Base-by-base conservation (phyloP, 1,284 basidiomycete species). In the Cutaneotrichosporon sp. region DNA sequence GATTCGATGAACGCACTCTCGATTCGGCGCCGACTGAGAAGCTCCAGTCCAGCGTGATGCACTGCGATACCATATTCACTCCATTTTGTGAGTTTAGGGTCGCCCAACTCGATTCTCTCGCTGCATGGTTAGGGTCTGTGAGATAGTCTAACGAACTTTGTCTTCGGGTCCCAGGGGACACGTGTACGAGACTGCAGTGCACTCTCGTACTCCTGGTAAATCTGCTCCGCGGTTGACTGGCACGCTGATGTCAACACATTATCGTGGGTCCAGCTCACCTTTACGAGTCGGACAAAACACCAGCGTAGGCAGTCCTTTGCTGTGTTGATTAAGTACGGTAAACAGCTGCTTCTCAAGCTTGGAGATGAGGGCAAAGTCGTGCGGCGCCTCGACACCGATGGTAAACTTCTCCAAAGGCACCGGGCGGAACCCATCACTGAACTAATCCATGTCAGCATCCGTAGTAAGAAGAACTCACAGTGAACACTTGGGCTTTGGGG, bases 371-470 rank as follows among this genome's bases (percentile, higher is more conserved):
- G 80, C 80, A 64, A 89, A 94, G 55, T 93, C 88, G 62, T 92
- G 93, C 52, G 58, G 82, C 74, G 61, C 56, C 53, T 81, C 84
- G 58, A 71, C 75, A 15, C 84, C 83, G 53, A 86, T 80, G 2
- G 90, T 85, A 4, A 30, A 26, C 60, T 83, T 77, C 4, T 80
- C 82, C 3, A 97, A 79, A 58, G 84, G 85, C 72, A 90, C 92
- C 0, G 92, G 90, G 18, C 92, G 81, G 67, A 83, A 94, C 52
- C 90, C 86, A 63, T 96, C 90, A 2, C 88, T 90, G 63, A 97
- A 97, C 90, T 93, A 30, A 5, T 7, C 64, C 5, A 14, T 2
- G 50, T 47, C 15, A 54, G n/a, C n/a, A 1, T 13, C 1, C 10
- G 12, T 38, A 17, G 3, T 30, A 18, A 12, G 4, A 3, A 1